Base-by-base conservation (phyloP, 225 moss, liverwort and hornwort genomes). In the Anthoceros angustus region DNA sequence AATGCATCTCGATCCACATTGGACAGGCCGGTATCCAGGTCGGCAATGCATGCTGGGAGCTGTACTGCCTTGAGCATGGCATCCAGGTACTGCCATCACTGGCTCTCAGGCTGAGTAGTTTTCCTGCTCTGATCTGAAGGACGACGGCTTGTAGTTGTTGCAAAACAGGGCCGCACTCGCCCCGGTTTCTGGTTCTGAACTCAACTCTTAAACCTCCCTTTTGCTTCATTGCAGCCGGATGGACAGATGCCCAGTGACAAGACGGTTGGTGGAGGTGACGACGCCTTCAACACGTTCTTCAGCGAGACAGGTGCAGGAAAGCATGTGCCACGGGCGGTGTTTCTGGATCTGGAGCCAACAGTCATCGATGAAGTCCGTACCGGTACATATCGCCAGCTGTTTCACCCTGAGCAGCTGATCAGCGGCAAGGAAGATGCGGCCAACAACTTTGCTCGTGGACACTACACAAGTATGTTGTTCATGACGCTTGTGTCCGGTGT, bases 31-130 rank as follows among this genome's bases (percentile, higher is more conserved):
- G 55, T 20, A 55, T 55, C 55, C 55, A 55, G 55, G 55, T 55
- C 55, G 55, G 55, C 55, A 55, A 55, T 55, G 55, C 55, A 15
- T 55, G 55, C 55, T 55, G 55, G 55, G 55, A 55, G 55, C 55
- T 55, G 18, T 55, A 55, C 55, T 55, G 55, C 55, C 55, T 55
- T 5, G 55, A 55, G 55, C 55, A 55, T 55, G 55, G 55, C 14
- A 55, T 55, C 55, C 55, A 55, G 55, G 55, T 55, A 32, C 32
- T 32, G 32, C 32, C 4, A 1, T 32, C 32, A 32, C 1, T 32
- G 32, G 32, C 32, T n/a, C n/a, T n/a, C n/a, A n/a, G n/a, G n/a
- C n/a, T n/a, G n/a, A n/a, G n/a, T n/a, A n/a, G n/a, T n/a, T n/a
- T n/a, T n/a, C n/a, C n/a, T n/a, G n/a, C n/a, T n/a, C n/a, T n/a